Evolutionary conservation across 805 yeast species (phyloP), one percentile per base, ranked within the genome.

Genomic region (Scheffersomyces stipitis): DNA sequence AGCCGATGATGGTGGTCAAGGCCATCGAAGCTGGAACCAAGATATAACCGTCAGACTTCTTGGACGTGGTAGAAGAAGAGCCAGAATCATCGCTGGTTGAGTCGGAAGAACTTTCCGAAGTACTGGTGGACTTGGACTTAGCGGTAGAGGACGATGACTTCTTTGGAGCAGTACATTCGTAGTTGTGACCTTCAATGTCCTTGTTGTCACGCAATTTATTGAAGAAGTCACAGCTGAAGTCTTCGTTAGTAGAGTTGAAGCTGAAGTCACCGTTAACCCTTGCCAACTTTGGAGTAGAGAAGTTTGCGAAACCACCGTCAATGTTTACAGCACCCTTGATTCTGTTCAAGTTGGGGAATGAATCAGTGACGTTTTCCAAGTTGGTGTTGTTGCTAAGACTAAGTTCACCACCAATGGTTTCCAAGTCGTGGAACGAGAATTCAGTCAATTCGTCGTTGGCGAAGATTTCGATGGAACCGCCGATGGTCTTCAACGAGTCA

Each of bases 161-260:
- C 31, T 54, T 37, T 30, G 69, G 68, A 26, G 67, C 52, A 15
- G 66, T 46, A 55, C 74, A 69, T 49, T 56, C 59, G 56, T 52
- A 67, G 64, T 68, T 67, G 60, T 69, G 71, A 37, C 74, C 74
- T 52, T 65, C 59, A 44, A 68, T 66, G 46, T 57, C 60, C 35
- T 56, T 52, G 33, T 37, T 41, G 30, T 49, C 38, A 44, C 58
- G 57, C 51, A 62, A 63, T 42, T 53, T 48, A 46, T 66, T 52
- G 53, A 65, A 66, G 22, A 40, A 58, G 18, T 50, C 33, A 51
- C 74, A 69, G 40, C 56, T 54, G 48, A 68, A 68, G 35, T 67
- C 64, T 29, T 63, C 60, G 41, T 60, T 52, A 23, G 66, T 61
- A 33, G 69, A 51, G 31, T 45, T 29, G 31, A 68, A 54, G 30